Evolutionary conservation across 2,329 filamentous ascomycete species (phyloP).

Genomic region (Metarhizium album): DNA sequence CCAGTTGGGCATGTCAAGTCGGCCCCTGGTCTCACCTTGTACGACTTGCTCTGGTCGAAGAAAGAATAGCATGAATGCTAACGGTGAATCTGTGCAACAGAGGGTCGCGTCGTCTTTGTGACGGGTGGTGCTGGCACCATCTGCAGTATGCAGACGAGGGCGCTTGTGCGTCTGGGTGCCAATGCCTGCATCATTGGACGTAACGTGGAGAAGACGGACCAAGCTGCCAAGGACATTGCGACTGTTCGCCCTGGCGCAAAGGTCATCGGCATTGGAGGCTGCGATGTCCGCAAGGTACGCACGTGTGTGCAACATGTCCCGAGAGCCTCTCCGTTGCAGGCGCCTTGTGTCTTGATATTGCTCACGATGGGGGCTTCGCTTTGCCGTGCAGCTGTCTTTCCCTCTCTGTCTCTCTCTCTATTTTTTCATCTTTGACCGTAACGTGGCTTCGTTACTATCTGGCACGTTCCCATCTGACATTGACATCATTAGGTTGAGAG

Average conservation of each 20-base stretch:
- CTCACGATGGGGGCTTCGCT: neutral
- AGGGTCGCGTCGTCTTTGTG: slow-evolving; percentile 83
- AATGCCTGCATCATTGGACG: slow-evolving; percentile 91
- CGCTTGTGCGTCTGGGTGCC: slow-evolving; percentile 81
- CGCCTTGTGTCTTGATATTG: neutral
- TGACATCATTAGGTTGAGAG: slow-evolving; percentile 16
- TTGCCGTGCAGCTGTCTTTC: neutral
- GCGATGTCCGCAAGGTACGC: slow-evolving; percentile 62
- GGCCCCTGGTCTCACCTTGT: neutral
- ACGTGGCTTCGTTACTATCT: neutral
- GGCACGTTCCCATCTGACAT: neutral
- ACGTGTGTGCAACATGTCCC: slow-evolving; percentile 2
- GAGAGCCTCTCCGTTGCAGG: no score
- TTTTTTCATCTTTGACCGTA: no score
- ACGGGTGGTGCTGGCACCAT: slow-evolving; percentile 91
- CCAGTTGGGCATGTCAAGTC: neutral
- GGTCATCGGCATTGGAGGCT: slow-evolving; percentile 75
- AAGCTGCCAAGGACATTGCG: slow-evolving; percentile 70
- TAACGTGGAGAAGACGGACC: slow-evolving; percentile 78
- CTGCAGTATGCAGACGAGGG: slow-evolving; percentile 86
- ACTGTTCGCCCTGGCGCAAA: slow-evolving; percentile 67
- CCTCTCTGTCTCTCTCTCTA: no score
- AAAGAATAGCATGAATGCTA: neutral
- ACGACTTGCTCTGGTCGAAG: neutral
- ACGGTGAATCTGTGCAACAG: slow-evolving; percentile 31